Base-by-base conservation (phyloP, 202 grass and related monocot genomes). In the Cymbopogon flexuosus region DNA sequence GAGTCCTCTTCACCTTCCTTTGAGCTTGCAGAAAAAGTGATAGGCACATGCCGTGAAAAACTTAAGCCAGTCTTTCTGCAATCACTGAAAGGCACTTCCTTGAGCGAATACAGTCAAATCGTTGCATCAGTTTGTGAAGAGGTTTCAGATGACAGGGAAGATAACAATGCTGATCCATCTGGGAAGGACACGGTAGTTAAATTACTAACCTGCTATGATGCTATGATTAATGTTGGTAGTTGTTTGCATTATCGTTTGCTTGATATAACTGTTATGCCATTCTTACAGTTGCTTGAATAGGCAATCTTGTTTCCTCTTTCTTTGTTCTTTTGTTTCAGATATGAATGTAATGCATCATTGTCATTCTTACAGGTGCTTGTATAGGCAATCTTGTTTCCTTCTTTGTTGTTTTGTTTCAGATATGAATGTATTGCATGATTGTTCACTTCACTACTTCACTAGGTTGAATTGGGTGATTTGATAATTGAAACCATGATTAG, bases 11-110 rank as follows among this genome's bases (percentile, higher is more conserved):
- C 87, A 46, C 69, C 85, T 77, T 93, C 90, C 33, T 88, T 83
- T 75, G 85, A 80, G 66, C 83, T 99, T 76, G 93, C 90, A 37
- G 93, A 89, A 75, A 99, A 81, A 81, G 90, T 99, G 40, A 96
- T 99, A 65, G 62, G 43, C 19, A 59, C 72, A 58, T 96, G 96
- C 76, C 78, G 79, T 15, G 87, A 66, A 40, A 99, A 99, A 68
- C 69, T 99, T 33, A 96, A 92, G 83, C 90, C 96, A 3, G 68
- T 85, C 77, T 76, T 96, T 69, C 43, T 46, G 42, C 74, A 91
- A 56, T 81, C 91, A 79, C 65, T 93, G 39, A 46, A 91, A 68
- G 80, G 86, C 69, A 82, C n/a, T 70, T 27, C 82, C 78, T 85
- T 91, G 65, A 81, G 40, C 34, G 83, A 88, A 29, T 99, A 96